A percentile compares a stretch with the other conserved stretches of the same genome.
Evolutionary conservation across 106 monocot species (phyloP).

Genomic region (Triglochin maritima): DNA sequence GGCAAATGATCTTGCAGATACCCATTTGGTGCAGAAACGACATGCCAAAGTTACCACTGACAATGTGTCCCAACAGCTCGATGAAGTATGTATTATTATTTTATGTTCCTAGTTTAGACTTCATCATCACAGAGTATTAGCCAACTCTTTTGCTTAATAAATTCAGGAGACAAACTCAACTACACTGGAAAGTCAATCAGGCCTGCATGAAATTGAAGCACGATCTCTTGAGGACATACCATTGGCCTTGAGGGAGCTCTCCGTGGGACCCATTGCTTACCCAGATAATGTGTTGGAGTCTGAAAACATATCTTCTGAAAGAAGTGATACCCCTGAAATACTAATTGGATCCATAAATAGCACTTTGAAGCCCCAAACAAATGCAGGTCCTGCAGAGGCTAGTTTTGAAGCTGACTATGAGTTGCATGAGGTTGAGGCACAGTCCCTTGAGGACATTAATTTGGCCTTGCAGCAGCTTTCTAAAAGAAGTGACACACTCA

Average conservation of each 20-base stretch:
- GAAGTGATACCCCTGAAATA: too few species aligned
- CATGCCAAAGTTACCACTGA: background rate
- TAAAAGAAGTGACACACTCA: background rate
- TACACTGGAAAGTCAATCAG: background rate
- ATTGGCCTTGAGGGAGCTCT: background rate
- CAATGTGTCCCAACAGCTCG: background rate
- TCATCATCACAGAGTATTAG: background rate
- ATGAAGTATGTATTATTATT: background rate
- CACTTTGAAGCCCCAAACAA: too few species aligned
- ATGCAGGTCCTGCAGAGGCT: too few species aligned
- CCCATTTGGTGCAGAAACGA: background rate
- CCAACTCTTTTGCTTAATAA: background rate
- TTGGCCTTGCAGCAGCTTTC: background rate
- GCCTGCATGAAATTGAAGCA: background rate
- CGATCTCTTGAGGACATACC: background rate
- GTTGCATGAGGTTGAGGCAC: too few species aligned
- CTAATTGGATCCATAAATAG: too few species aligned
- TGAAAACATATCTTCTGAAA: background rate
- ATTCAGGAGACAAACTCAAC: background rate
- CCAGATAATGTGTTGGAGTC: slow-evolving; percentile 3
- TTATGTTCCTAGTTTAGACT: background rate
- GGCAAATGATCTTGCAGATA: background rate
- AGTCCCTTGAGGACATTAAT: background rate
- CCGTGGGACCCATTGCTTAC: background rate
- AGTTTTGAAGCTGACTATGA: too few species aligned